Percentiles rank a stretch among this genome's conserved stretches.
Evolutionary conservation across 345 rosid genomes (phyloP).

Genomic region (Hibiscus syriacus): DNA sequence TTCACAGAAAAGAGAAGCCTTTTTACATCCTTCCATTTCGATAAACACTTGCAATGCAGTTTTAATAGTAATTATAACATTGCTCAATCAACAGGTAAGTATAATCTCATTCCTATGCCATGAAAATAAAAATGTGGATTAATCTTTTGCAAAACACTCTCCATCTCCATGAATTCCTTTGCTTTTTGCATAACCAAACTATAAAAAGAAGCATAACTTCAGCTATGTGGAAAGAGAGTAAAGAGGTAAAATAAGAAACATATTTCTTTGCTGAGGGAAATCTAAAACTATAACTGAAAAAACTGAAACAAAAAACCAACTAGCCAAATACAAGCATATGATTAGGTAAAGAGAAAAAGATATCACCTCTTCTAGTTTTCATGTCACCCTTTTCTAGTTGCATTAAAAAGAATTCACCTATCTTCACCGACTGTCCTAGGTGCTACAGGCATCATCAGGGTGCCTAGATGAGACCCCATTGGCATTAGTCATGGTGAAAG

Average conservation of each 20-base stretch:
- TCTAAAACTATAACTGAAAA: not conserved
- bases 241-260: not conserved
- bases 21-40: no score
- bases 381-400: not conserved
- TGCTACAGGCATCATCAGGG: not conserved
- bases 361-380: not conserved
- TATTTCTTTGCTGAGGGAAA: not conserved
- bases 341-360: not conserved
- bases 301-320: no score
- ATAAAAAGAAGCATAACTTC: not conserved
- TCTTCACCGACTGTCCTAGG: constrained; percentile 1
- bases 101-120: not conserved
- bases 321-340: not conserved
- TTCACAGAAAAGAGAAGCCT: no score
- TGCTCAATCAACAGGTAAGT: not conserved
- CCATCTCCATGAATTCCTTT: no score
- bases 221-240: not conserved
- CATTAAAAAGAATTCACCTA: not conserved
- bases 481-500: not conserved
- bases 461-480: constrained; percentile 1
- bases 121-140: no score
- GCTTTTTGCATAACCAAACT: not conserved
- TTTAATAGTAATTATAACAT: no score
- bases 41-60: no score
- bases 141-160: no score